Percentiles rank a stretch among this genome's conserved stretches.
These are phyloP conservation scores for Zelopaecilomyces penicillatus DNA, from an alignment of 2,329 filamentous ascomycete species.

Conservation along the genomic window DNA sequence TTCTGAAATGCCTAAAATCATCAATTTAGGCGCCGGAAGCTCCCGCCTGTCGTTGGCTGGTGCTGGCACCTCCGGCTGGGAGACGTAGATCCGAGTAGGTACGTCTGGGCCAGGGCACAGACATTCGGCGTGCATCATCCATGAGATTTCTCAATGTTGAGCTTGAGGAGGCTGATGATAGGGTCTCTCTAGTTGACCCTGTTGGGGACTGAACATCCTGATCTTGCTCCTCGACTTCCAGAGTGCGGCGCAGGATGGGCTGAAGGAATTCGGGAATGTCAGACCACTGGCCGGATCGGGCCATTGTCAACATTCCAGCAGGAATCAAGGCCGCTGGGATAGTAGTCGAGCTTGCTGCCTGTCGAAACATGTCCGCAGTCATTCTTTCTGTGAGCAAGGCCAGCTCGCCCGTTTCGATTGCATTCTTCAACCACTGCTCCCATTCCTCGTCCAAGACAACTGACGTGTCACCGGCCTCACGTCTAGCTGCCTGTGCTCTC, in stretches of 20 bases:
- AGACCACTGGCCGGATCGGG: constrained; percentile 48
- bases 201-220: constrained; percentile 2
- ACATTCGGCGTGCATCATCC: neutral
- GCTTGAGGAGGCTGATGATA: too few species aligned
- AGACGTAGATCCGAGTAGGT: constrained; percentile 31
- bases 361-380: constrained; percentile 25
- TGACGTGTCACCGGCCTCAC: constrained; percentile 50
- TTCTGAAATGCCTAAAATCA: too few species aligned
- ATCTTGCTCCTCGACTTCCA: constrained; percentile 29
- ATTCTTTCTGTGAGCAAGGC: constrained; percentile 38
- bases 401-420: constrained; percentile 53
- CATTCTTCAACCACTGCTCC: constrained; percentile 68
- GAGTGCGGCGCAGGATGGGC: constrained; percentile 39
- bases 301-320: constrained; percentile 43
- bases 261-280: constrained; percentile 50
- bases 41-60: constrained; percentile 15
- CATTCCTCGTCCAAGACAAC: constrained; percentile 60
- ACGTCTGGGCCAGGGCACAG: constrained; percentile 11
- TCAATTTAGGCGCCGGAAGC: constrained; percentile 8
- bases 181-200: neutral
- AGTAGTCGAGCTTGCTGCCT: constrained; percentile 15
- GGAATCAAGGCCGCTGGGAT: constrained; percentile 36
- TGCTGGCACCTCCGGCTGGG: constrained; percentile 24
- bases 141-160: too few species aligned
- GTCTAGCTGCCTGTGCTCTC: constrained; percentile 52